A percentile compares a stretch with the other conserved stretches of the same genome.
Conservation (phyloP, 2,329 filamentous ascomycete species). For the Aspergillus intermedius region DNA sequence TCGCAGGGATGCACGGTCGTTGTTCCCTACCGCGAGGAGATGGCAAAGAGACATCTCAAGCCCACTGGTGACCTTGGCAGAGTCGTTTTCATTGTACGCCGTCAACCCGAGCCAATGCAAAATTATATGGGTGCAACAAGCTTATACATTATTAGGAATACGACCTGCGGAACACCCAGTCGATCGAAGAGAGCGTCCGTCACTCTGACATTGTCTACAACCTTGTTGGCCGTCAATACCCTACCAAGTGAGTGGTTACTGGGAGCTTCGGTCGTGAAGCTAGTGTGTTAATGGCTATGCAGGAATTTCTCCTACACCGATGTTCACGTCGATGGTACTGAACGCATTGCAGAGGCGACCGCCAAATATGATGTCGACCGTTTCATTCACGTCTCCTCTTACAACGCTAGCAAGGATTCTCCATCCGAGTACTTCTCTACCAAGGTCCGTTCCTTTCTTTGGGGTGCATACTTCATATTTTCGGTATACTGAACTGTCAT, state of each 20-base stretch:
- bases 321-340: slow-evolving; percentile 85
- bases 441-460: slow-evolving; percentile 55
- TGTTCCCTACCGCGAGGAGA: slow-evolving; percentile 91
- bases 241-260: slow-evolving; percentile 67
- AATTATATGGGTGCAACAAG: not conserved
- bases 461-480: not conserved
- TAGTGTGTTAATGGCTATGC: slow-evolving; percentile 25
- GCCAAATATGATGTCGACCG: slow-evolving; percentile 98
- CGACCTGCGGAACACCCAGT: slow-evolving; percentile 87
- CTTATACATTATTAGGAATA: slow-evolving; percentile 59
- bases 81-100: slow-evolving; percentile 69
- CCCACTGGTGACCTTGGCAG: slow-evolving; percentile 89
- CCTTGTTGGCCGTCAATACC: slow-evolving; percentile 86
- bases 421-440: slow-evolving; percentile 83
- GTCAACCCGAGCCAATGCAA: not conserved
- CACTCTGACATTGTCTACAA: slow-evolving; percentile 99
- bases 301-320: slow-evolving; percentile 92
- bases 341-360: slow-evolving; percentile 86
- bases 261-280: not conserved
- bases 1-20: slow-evolving; percentile 91
- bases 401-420: slow-evolving; percentile 77
- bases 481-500: slow-evolving; percentile 9
- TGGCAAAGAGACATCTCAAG: slow-evolving; percentile 95
- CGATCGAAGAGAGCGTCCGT: slow-evolving; percentile 91
- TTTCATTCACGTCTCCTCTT: slow-evolving; percentile 93